These are phyloP conservation scores for Eucalyptus tenuipes DNA, from an alignment of 345 rosid species.

Conservation along the genomic window DNA sequence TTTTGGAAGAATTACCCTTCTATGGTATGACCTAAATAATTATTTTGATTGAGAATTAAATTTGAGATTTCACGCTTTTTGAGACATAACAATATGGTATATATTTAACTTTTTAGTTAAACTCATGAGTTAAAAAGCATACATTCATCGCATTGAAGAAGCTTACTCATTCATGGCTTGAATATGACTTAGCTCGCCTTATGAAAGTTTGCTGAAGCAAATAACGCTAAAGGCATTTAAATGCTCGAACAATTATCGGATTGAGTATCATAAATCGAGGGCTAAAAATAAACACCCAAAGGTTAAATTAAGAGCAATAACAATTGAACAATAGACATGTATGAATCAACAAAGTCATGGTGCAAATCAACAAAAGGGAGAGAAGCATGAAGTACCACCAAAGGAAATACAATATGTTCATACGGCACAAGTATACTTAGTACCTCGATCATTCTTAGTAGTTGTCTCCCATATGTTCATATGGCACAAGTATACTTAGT, in stretches of 20 bases:
- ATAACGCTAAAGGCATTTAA: background rate
- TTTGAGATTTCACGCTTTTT: background rate
- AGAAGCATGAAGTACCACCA: background rate
- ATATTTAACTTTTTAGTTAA: background rate
- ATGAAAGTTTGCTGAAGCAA: background rate
- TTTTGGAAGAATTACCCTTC: background rate
- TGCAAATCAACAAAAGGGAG: background rate
- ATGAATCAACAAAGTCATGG: accelerated
- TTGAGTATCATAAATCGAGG: background rate
- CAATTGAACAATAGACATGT: background rate
- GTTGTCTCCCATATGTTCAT: too few species aligned
- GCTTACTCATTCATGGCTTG: accelerated
- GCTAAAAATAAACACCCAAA: background rate
- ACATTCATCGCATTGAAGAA: accelerated
- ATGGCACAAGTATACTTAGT: too few species aligned
- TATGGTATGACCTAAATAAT: background rate
- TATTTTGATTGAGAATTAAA: background rate
- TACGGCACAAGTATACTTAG: too few species aligned
- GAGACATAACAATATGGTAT: background rate
- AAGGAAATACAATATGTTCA: too few species aligned
- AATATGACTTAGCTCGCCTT: background rate
- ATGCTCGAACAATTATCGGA: background rate
- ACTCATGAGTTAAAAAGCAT: accelerated
- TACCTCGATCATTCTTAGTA: too few species aligned
- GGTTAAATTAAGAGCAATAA: background rate